Evolutionary conservation across 192 early-diverging fungal genomes (phyloP), one percentile per base, ranked within the genome.

Genomic region (Chytriomyces confervae): DNA sequence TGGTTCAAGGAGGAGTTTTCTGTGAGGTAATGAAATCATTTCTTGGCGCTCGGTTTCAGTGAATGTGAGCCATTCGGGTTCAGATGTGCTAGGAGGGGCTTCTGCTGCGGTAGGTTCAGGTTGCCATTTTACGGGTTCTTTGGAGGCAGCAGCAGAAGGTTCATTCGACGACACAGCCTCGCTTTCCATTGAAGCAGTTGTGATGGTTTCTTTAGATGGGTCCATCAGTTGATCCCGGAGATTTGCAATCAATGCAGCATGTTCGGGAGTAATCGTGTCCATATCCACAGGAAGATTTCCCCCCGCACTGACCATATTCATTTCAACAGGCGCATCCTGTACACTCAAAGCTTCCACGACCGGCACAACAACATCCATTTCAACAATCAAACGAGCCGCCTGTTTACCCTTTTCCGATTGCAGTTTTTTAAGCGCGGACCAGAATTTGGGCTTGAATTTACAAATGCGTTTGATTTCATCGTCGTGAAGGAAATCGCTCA

Each of bases 401-500:
- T 57, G 16, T 20, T 57, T 57, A 0, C 53, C 53, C 53, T 57
- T 57, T 57, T 13, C 53, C 61, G 92, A 90, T 78, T 95, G 93
- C 10, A 92, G 80, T 29, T 86, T 73, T 61, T 89, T 91, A 62
- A 97, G 75, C 6, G 85, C 83, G 18, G 83, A 88, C 85, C 88
- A 89, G 75, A 85, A 91, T 8, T 82, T 77, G 3, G 94, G 91
- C 75, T 92, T 93, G 75, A 88, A 95, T 49, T 90, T 88, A 13
- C 95, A 82, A n/a, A 95, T 13, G 7, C 86, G 77, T 71, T 89
- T 79, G n/a, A 97, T 95, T 45, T 95, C 95, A n/a, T 95, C 94
- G 72, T 93, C 91, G 74, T 91, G 89, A 49, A 94, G 82, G 82
- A 90, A 95, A 86, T 98, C 95, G 51, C 83, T 91, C 88, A 95